These are phyloP conservation scores for Nemania diffusa DNA, from an alignment of 2,329 filamentous ascomycete species.

Conservation along the genomic window DNA sequence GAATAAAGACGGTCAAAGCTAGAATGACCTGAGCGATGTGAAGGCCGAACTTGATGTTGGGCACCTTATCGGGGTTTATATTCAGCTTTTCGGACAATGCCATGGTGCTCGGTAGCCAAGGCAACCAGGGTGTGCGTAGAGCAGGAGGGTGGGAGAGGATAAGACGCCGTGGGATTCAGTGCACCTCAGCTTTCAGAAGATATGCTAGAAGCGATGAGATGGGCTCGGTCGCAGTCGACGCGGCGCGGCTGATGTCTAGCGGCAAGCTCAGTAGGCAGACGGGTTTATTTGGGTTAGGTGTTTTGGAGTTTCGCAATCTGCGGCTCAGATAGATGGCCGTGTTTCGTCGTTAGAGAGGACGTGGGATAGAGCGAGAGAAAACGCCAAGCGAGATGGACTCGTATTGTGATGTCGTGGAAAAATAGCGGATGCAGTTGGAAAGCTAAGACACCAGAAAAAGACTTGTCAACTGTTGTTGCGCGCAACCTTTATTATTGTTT, in stretches of 20 bases:
- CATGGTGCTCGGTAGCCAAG: conserved; percentile 36
- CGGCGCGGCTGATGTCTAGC: conserved; percentile 19
- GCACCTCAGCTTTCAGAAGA: conserved; percentile 10
- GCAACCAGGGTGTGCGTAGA: conserved; percentile 6
- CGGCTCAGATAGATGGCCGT: not conserved
- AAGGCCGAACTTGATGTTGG: conserved; percentile 65
- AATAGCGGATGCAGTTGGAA: not conserved
- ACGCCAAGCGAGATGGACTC: conserved; percentile 6
- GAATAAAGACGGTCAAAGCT: conserved; percentile 65
- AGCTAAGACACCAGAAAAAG: not conserved
- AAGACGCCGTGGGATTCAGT: conserved; percentile 5
- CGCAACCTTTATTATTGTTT: conserved; percentile 24
- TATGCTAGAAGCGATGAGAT: conserved; percentile 6
- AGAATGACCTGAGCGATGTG: conserved; percentile 66
- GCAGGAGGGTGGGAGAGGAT: not conserved
- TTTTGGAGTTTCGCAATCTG: conserved; percentile 18
- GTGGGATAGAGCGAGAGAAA: conserved; percentile 18
- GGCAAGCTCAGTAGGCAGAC: conserved; percentile 15
- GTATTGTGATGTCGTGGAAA: not conserved
- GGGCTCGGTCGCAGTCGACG: conserved; percentile 7
- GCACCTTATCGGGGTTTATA: conserved; percentile 64
- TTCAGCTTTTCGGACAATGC: conserved; percentile 60
- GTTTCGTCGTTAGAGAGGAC: conserved; percentile 3
- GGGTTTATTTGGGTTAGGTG: not conserved
- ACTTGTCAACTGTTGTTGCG: conserved; percentile 2